Evolutionary conservation across 1,284 basidiomycete species (phyloP), one percentile per base, ranked within the genome.

Genomic region (Moesziomyces aphidis): DNA sequence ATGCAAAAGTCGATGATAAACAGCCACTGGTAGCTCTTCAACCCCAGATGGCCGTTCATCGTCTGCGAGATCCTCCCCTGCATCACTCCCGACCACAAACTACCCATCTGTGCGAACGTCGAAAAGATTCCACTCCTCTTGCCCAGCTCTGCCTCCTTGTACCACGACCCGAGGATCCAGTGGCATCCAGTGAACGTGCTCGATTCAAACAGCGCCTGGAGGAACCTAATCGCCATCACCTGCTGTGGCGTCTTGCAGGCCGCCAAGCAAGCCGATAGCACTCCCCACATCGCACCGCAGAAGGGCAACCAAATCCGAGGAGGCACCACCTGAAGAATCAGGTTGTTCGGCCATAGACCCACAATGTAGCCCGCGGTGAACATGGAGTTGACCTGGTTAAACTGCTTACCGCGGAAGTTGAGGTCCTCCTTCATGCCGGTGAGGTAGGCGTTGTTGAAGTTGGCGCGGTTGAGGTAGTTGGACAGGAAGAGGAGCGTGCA

Each of bases 361-460:
- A 85, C 44, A 6, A 71, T 74, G 62, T 84, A 85, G 7, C 85
- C 83, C 6, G 82, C 76, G 15, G 80, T 81, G 66, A 84, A 85
- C 67, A 80, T 79, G 19, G 82, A 84, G 89, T 90, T 82, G 68
- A 84, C 83, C 73, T 83, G 82, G 76, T 92, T 92, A 81, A 89
- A 90, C 65, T 93, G 87, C 46, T 89, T 90, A 34, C 91, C 91
- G 52, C 87, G 85, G 89, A 93, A 90, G 63, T 87, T 78, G 36
- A 93, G 87, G 49, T 92, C 91, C 83, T 93, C 91, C 73, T 89
- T 90, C 92, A 94, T 92, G 4, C 92, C 92, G 5, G 91, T 92
- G 19, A 93, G 91, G 82, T 91, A 92, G 51, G 66, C 67, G 53
- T 74, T 74, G 52, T 44, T 34, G 48, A 78, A 78, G 62, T 77